Evolutionary conservation across 371 early-diverging fungal species (phyloP).

Genomic region (Mucor piriformis): DNA sequence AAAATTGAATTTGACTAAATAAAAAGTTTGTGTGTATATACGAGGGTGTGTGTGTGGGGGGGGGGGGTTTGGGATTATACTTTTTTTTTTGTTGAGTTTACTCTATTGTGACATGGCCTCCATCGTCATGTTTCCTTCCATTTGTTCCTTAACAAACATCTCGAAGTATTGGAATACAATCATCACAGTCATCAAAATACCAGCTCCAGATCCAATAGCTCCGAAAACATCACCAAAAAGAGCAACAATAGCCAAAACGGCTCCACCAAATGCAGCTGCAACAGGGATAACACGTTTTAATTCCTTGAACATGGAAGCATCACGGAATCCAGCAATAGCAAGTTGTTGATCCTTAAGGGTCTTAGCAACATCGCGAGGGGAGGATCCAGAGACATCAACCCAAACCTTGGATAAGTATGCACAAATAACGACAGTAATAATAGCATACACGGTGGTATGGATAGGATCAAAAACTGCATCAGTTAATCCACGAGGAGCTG

Average conservation of each 20-base stretch:
- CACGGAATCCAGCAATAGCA: conserved; percentile 97
- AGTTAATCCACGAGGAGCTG: conserved; percentile 90
- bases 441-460: conserved; percentile 92
- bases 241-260: conserved; percentile 93
- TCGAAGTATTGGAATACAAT: conserved; percentile 99
- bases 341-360: conserved; percentile 98
- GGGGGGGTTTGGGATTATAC: not conserved
- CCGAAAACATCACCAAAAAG: conserved; percentile 94
- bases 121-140: conserved; percentile 68
- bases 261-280: conserved; percentile 95
- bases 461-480: conserved; percentile 91
- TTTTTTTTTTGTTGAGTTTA: not conserved
- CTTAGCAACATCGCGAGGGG: conserved; percentile 97
- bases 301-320: conserved; percentile 96
- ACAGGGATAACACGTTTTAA: conserved; percentile 98
- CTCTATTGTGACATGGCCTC: conserved; percentile 51
- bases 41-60: not conserved
- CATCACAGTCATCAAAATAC: conserved; percentile 98
- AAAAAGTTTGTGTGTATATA: not conserved
- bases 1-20: not conserved
- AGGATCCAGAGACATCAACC: conserved; percentile 98
- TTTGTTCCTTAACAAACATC: conserved; percentile 96
- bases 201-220: conserved; percentile 98
- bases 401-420: conserved; percentile 98
- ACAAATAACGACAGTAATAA: conserved; percentile 92